These are phyloP conservation scores for Blumeria hordei DNA, from an alignment of 2,329 filamentous ascomycete species.

Conservation along the genomic window DNA sequence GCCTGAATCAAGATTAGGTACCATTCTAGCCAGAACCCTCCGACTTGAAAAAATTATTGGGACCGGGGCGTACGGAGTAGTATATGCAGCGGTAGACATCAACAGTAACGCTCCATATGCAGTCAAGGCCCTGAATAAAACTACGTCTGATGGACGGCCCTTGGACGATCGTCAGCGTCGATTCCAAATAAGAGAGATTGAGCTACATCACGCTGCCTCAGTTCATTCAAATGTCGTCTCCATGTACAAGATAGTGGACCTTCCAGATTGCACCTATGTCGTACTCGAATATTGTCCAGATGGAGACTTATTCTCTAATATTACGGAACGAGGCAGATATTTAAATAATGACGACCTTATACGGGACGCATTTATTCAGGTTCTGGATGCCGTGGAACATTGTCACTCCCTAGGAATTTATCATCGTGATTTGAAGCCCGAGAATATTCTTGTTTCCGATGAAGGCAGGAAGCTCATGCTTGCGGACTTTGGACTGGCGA, in stretches of 20 bases:
- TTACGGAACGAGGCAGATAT: conserved; percentile 84
- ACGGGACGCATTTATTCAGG: conserved; percentile 75
- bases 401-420: conserved; percentile 89
- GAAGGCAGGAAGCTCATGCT: conserved; percentile 77
- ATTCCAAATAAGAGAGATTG: conserved; percentile 85
- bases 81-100: conserved; percentile 77
- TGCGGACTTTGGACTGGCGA: conserved; percentile 91
- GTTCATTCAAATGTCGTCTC: conserved; percentile 84
- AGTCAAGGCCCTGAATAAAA: conserved; percentile 90
- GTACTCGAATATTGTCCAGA: conserved; percentile 94
- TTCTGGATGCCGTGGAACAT: conserved; percentile 86
- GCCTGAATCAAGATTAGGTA: conserved; percentile 71
- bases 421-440: conserved; percentile 91
- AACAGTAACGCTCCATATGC: conserved; percentile 49
- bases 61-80: conserved; percentile 86
- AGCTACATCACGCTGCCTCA: conserved; percentile 71
- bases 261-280: conserved; percentile 79
- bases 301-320: conserved; percentile 90
- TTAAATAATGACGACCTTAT: conserved; percentile 76
- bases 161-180: conserved; percentile 67
- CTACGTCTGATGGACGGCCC: conserved; percentile 42
- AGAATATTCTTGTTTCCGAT: conserved; percentile 88
- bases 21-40: conserved; percentile 41
- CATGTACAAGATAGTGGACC: conserved; percentile 80
- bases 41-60: conserved; percentile 70